These are phyloP conservation scores for Triticum timopheevii DNA, from an alignment of 176 grass and related monocot species.

Conservation along the genomic window DNA sequence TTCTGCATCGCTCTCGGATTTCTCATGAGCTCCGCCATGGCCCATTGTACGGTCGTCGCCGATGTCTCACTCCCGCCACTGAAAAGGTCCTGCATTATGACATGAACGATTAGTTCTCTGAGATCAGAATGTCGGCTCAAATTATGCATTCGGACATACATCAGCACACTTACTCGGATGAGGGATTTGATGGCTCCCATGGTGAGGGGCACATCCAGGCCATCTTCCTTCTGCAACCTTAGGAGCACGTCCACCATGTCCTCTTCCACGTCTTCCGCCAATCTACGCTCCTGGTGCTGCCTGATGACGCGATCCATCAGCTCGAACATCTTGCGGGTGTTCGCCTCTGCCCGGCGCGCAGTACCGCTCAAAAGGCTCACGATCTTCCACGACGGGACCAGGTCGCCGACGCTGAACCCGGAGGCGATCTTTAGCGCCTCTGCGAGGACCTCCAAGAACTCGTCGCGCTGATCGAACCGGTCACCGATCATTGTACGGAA, in stretches of 20 bases:
- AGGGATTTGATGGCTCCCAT: conserved; percentile 27
- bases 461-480: conserved; percentile 11
- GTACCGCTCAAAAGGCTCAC: not conserved
- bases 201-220: not conserved
- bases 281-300: conserved; percentile 25
- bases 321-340: not conserved
- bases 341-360: not conserved
- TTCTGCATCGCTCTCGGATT: conserved; percentile 17
- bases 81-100: conserved; percentile 31
- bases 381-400: conserved; percentile 4
- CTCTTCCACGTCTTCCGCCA: not conserved
- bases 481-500: conserved; percentile 25
- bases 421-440: not conserved
- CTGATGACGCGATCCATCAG: conserved; percentile 29
- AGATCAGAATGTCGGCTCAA: not conserved
- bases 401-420: conserved; percentile 1
- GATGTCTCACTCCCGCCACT: conserved; percentile 23
- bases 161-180: not conserved
- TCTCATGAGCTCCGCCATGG: conserved; percentile 26
- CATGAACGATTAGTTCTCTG: not conserved
- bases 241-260: conserved; percentile 34
- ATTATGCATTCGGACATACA: not conserved
- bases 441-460: not conserved
- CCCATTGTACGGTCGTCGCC: conserved; percentile 19
- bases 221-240: conserved; percentile 14